Percentiles rank a stretch among this genome's conserved stretches.
Evolutionary conservation across 2,329 filamentous ascomycete genomes (phyloP).

Genomic region (Berkeleyomyces rouxiae): DNA sequence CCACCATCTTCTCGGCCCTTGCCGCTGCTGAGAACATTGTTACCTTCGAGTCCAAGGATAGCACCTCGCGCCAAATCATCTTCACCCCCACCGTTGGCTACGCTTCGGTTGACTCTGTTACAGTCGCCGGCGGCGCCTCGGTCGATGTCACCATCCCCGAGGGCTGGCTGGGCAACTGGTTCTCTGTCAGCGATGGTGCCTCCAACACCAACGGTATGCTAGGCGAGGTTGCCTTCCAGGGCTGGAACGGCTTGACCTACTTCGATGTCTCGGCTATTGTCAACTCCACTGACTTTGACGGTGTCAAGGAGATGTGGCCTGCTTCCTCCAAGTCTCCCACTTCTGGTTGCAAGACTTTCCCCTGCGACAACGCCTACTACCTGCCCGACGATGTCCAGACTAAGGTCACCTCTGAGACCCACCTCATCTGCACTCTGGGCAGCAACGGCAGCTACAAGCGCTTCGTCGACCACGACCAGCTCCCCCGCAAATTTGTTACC

Average conservation of each 20-base stretch:
- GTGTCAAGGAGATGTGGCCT: conserved; percentile 40
- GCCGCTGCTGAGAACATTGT: conserved; percentile 33
- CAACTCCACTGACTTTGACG: conserved; percentile 30
- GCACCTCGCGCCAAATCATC: conserved; percentile 30
- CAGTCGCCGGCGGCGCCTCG: conserved; percentile 24
- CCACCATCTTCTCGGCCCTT: conserved; percentile 27
- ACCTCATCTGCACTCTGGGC: conserved; percentile 37
- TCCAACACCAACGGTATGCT: conserved; percentile 32
- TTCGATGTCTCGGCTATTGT: conserved; percentile 45
- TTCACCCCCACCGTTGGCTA: conserved; percentile 29
- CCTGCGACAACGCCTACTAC: conserved; percentile 39
- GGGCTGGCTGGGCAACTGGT: conserved; percentile 34
- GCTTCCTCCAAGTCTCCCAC: conserved; percentile 21
- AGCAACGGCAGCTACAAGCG: conserved; percentile 12
- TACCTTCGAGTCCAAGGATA: conserved; percentile 43
- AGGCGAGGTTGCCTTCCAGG: conserved; percentile 34
- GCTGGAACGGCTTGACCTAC: conserved; percentile 32
- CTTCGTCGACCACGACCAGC: conserved; percentile 5
- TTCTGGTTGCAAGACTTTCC: conserved; percentile 36
- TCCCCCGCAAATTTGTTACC: conserved; percentile 12
- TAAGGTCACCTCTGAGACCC: conserved; percentile 30
- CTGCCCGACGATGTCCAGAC: conserved; percentile 38
- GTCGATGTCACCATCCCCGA: conserved; percentile 28
- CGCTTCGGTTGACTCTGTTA: conserved; percentile 23
- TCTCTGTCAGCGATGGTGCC: conserved; percentile 30